Percentiles rank a stretch among this genome's conserved stretches.
These are phyloP conservation scores for Ophiostoma tasmaniense DNA, from an alignment of 2,329 filamentous ascomycete genomes.

Conservation along the genomic window DNA sequence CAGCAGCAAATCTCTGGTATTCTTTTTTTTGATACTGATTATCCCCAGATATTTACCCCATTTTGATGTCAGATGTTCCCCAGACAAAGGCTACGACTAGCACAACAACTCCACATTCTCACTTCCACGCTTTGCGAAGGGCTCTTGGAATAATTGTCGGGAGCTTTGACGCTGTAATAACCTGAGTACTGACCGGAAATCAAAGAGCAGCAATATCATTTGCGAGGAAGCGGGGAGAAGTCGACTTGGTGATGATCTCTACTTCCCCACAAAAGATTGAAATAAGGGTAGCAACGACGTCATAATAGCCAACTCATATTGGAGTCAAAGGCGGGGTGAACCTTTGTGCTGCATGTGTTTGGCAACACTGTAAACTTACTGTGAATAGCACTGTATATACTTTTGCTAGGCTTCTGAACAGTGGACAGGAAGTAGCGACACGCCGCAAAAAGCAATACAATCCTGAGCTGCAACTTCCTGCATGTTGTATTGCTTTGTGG, in stretches of 20 bases:
- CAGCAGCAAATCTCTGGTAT: no score
- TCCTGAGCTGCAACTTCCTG: background rate
- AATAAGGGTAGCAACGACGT: slow-evolving; percentile 5
- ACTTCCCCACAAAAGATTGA: background rate
- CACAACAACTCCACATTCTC: background rate
- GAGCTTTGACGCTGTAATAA: no score
- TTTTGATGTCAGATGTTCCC: background rate
- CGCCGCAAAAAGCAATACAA: background rate
- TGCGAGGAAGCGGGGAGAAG: background rate
- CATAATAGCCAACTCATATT: background rate
- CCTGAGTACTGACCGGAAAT: no score
- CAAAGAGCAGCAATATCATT: background rate
- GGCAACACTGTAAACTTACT: background rate
- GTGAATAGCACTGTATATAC: background rate
- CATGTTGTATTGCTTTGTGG: background rate
- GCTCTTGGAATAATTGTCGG: background rate
- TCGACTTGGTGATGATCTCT: background rate
- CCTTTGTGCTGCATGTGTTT: background rate
- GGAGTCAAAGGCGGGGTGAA: slow-evolving; percentile 2
- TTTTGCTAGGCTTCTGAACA: background rate
- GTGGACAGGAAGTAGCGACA: background rate
- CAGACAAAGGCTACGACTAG: background rate
- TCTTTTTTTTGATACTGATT: background rate
- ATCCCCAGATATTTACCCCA: background rate
- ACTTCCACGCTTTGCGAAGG: background rate